Evolutionary conservation across 129 eudicot species (phyloP).

Genomic region (Helichrysum umbraculigerum): DNA sequence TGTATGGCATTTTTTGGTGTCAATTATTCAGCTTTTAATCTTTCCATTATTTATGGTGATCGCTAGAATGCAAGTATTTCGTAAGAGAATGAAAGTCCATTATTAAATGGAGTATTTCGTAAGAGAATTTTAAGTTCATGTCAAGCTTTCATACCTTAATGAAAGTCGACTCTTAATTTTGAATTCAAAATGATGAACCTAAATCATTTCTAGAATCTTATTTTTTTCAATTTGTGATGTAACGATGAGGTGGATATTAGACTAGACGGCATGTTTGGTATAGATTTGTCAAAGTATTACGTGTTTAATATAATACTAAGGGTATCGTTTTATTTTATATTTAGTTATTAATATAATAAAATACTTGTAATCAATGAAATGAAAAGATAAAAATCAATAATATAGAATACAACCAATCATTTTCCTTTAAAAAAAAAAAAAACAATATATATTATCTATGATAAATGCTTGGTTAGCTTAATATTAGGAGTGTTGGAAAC

Average conservation of each 20-base stretch:
- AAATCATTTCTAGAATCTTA: not conserved
- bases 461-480: too few species aligned
- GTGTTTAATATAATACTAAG: too few species aligned
- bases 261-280: not conserved
- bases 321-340: too few species aligned
- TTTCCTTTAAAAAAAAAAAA: too few species aligned
- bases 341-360: too few species aligned
- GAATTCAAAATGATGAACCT: slow-evolving; percentile 4
- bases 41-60: not conserved
- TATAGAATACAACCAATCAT: not conserved
- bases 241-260: not conserved
- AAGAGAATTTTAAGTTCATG: not conserved
- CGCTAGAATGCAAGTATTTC: not conserved
- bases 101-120: too few species aligned
- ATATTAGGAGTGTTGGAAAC: not conserved
- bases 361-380: not conserved
- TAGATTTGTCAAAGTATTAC: not conserved
- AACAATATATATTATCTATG: too few species aligned
- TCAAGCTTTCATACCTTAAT: not conserved
- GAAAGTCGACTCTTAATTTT: not conserved
- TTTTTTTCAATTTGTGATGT: not conserved
- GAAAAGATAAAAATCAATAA: not conserved
- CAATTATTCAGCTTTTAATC: too few species aligned
- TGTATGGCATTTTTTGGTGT: too few species aligned
- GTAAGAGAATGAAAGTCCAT: too few species aligned